Conservation (phyloP, 371 early-diverging fungal species). For the Mortierella sp. region DNA sequence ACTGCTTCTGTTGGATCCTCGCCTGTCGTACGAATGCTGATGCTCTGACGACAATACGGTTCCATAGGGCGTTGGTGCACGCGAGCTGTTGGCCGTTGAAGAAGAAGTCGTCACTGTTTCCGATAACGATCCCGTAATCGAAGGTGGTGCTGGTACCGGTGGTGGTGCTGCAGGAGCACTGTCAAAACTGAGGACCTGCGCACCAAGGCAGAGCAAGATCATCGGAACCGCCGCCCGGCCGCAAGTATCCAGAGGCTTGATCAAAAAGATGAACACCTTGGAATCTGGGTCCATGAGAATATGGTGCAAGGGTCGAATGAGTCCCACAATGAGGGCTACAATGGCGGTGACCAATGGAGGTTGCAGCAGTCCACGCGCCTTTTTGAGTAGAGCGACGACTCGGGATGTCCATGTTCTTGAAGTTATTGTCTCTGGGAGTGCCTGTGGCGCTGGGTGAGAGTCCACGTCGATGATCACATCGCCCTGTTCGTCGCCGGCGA, state of each 20-base stretch:
- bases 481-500: background rate
- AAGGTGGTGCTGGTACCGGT: too few relatives aligned
- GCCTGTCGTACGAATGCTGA: background rate
- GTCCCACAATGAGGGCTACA: conserved; percentile 68
- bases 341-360: conserved; percentile 77
- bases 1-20: background rate
- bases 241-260: conserved; percentile 73
- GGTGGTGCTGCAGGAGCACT: background rate
- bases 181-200: conserved; percentile 67
- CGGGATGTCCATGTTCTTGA: background rate
- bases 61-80: background rate
- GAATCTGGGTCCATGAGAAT: conserved; percentile 62
- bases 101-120: background rate
- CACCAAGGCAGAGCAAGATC: conserved; percentile 77
- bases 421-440: background rate
- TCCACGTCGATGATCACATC: conserved; percentile 4
- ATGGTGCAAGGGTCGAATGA: conserved; percentile 49
- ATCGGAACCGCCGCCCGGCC: conserved; percentile 78
- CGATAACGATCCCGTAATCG: background rate
- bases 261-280: conserved; percentile 67
- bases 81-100: background rate
- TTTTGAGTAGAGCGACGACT: conserved; percentile 18
- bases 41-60: background rate
- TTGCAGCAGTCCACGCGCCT: conserved; percentile 62
- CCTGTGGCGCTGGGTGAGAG: background rate